These are phyloP conservation scores for Citropsis articulata DNA, from an alignment of 345 rosid genomes.

Conservation along the genomic window DNA sequence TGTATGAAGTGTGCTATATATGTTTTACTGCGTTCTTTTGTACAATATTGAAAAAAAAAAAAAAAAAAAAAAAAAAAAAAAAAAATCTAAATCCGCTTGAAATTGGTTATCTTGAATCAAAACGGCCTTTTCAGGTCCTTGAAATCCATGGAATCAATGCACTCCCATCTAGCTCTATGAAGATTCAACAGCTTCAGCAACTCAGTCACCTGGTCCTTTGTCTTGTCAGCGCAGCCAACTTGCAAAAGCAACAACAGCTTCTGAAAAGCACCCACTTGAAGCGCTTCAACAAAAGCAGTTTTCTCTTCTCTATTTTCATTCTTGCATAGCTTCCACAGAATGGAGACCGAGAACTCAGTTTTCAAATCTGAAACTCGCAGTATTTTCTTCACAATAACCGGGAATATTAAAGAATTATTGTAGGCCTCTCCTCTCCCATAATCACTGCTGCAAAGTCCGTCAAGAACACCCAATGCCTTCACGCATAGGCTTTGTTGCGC, in stretches of 20 bases:
- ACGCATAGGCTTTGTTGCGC: conserved; percentile 59
- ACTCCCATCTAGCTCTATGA: conserved; percentile 50
- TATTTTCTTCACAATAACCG: conserved; percentile 74
- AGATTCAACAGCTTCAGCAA: conserved; percentile 60
- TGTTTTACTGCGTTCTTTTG: background rate
- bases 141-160: conserved; percentile 70
- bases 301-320: conserved; percentile 30
- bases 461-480: conserved; percentile 58
- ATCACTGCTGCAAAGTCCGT: conserved; percentile 42
- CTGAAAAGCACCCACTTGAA: conserved; percentile 82
- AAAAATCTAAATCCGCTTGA: background rate
- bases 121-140: conserved; percentile 72
- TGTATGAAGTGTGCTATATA: background rate
- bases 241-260: conserved; percentile 74
- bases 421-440: conserved; percentile 41
- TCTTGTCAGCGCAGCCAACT: conserved; percentile 65
- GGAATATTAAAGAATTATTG: conserved; percentile 49
- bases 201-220: conserved; percentile 67
- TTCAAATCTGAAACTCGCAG: conserved; percentile 64
- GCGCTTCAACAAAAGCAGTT: conserved; percentile 51
- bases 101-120: conserved; percentile 21
- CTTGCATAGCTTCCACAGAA: conserved; percentile 64
- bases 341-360: conserved; percentile 62
- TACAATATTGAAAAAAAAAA: conserved; percentile 5
- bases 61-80: background rate